These are phyloP conservation scores for Cinnamomum chago DNA, from an alignment of 164 flowering plant species.

Conservation along the genomic window DNA sequence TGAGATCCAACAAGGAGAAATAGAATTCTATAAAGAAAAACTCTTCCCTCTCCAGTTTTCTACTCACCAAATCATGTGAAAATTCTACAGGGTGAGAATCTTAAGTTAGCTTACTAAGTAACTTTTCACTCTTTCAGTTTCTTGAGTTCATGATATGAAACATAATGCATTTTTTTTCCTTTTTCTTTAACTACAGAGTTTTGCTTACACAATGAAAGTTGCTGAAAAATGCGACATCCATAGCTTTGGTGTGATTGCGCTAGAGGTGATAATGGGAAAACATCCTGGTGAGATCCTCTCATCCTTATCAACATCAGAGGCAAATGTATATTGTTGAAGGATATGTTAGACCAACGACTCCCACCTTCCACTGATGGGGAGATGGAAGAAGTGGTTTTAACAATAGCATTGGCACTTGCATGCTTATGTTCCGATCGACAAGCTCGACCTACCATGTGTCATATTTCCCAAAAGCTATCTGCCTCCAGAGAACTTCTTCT, in stretches of 20 bases:
- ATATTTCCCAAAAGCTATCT: constrained; percentile 3
- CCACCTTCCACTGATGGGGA: background rate
- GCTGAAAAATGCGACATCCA: background rate
- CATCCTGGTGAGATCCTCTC: background rate
- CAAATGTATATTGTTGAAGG: background rate
- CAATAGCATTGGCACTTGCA: too few species aligned
- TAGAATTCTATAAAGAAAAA: too few species aligned
- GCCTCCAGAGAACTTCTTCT: background rate
- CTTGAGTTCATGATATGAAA: too few species aligned
- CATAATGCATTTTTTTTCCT: too few species aligned
- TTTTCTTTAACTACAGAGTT: background rate
- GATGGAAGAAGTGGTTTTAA: too few species aligned
- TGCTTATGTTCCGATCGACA: too few species aligned
- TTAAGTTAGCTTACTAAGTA: too few species aligned
- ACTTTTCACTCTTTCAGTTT: too few species aligned
- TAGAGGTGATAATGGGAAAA: constrained; percentile 6
- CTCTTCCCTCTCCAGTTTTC: too few species aligned
- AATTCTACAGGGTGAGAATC: too few species aligned
- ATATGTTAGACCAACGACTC: constrained; percentile 2
- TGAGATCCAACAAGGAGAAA: too few species aligned
- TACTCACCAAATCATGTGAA: too few species aligned
- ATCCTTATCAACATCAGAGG: background rate
- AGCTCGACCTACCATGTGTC: constrained; percentile 8
- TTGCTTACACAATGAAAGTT: background rate
- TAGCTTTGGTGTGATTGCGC: constrained; percentile 4